Evolutionary conservation across 192 early-diverging fungal species (phyloP), one percentile per base, ranked within the genome.

Genomic region (Diversispora eburnea): DNA sequence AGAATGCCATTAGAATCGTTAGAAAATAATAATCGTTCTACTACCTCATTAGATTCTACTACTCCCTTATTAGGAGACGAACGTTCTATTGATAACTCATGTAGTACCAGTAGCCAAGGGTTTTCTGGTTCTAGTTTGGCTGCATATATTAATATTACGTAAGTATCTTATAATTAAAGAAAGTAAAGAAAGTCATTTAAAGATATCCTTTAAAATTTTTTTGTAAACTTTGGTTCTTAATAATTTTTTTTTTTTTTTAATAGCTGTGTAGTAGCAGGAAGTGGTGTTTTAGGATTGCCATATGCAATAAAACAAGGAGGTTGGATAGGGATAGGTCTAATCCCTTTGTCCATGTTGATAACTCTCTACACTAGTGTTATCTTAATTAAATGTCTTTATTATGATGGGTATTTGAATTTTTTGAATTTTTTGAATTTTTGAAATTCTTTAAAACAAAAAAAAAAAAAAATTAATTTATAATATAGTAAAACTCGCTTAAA

Each of bases 221-320:
- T 45, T 6, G 3, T 42, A 8, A 64, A 45, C 8, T 9, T 43
- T 46, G n/a, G 10, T 64, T 8, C 3, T 45, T 8, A 6, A 15
- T 7, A 64, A 33, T 22, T 42, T 64, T 64, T 19, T 42, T 64
- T 64, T 19, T 57, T 19, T 8, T 47, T 65, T 65, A 9, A 8
- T 65, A 70, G 67, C 8, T 70, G 67, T 45, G 8, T 70, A n/a
- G 48, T 70, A 5, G 67, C 91, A 2, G 92, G 92, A 49, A 90
- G 89, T 8, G 94, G 94, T 12, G 86, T 92, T 33, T 85, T 94
- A 25, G 92, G 93, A 75, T 82, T 95, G 19, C 94, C 94, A 3
- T 94, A 89, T 75, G 89, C 93, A 5, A 82, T 95, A 15, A 83
- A 77, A 49, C 80, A 88, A 47, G 85, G 88, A 67, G 94, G 94